Conservation (phyloP, 2,329 filamentous ascomycete genomes). For the Diaporthe longicolla region DNA sequence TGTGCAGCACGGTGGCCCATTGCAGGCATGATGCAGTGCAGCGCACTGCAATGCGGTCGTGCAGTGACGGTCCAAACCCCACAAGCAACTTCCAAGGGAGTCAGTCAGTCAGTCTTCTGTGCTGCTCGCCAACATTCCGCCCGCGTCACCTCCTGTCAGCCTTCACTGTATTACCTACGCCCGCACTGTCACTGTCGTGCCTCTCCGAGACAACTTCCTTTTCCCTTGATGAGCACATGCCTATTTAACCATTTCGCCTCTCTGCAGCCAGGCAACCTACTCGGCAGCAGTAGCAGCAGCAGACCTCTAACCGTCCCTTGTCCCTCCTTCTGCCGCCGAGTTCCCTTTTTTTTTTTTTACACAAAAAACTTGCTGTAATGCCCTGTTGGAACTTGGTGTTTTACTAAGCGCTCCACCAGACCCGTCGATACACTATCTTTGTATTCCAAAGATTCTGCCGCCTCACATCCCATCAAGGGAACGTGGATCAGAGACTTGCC, state of each 20-base stretch:
- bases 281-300: background rate
- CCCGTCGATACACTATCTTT: conserved; percentile 24
- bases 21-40: background rate
- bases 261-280: conserved; percentile 13
- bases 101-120: background rate
- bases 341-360: background rate
- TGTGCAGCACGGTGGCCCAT: background rate
- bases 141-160: conserved; percentile 11
- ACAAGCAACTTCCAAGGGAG: conserved; percentile 13
- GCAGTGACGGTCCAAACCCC: conserved; percentile 1
- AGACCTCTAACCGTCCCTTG: background rate
- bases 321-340: background rate
- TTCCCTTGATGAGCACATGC: conserved; percentile 18
- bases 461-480: conserved; percentile 27
- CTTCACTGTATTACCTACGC: background rate
- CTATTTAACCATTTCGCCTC: conserved; percentile 15
- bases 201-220: conserved; percentile 25
- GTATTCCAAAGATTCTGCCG: conserved; percentile 40
- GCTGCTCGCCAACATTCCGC: background rate
- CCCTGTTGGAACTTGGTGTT: conserved; percentile 29
- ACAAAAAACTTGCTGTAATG: background rate
- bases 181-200: background rate
- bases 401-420: conserved; percentile 39
- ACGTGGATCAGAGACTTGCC: conserved; percentile 17
- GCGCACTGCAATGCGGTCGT: background rate